Conservation (phyloP, 1,284 basidiomycete species). For the Malassezia globosa region DNA sequence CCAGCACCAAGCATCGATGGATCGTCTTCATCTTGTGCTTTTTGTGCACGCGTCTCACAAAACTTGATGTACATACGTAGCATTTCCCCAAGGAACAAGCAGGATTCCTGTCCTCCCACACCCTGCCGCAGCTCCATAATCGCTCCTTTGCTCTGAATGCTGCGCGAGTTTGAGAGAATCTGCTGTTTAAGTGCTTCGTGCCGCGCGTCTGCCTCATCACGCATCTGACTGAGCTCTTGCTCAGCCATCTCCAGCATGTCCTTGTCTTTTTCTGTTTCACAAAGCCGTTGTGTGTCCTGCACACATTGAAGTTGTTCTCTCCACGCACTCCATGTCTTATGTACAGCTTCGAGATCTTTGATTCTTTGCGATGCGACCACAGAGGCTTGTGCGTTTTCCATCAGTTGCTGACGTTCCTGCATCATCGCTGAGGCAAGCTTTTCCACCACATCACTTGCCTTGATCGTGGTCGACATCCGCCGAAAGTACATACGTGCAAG, state of each 20-base stretch:
- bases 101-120: slow-evolving; percentile 80
- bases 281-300: slow-evolving; percentile 29
- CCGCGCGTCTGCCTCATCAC: slow-evolving; percentile 52
- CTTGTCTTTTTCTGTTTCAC: slow-evolving; percentile 52
- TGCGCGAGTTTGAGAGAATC: slow-evolving; percentile 62
- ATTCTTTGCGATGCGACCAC: slow-evolving; percentile 27
- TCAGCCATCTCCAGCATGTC: slow-evolving; percentile 64
- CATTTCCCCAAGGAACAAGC: slow-evolving; percentile 68
- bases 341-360: slow-evolving; percentile 54
- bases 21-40: slow-evolving; percentile 9
- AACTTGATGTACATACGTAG: slow-evolving; percentile 69
- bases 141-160: slow-evolving; percentile 55
- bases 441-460: not conserved
- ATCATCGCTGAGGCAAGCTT: slow-evolving; percentile 21
- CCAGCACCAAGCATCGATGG: slow-evolving; percentile 48
- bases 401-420: slow-evolving; percentile 19
- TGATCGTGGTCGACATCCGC: too few relatives aligned
- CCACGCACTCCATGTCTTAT: slow-evolving; percentile 54
- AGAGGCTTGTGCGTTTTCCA: not conserved
- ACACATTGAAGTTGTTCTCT: slow-evolving; percentile 43
- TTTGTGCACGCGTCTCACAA: slow-evolving; percentile 26
- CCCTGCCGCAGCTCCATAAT: slow-evolving; percentile 84
- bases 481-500: too few relatives aligned
- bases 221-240: slow-evolving; percentile 58
- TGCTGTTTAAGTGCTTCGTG: slow-evolving; percentile 57